These are phyloP conservation scores for Monilinia fructigena DNA, from an alignment of 2,329 filamentous ascomycete genomes.

Conservation along the genomic window DNA sequence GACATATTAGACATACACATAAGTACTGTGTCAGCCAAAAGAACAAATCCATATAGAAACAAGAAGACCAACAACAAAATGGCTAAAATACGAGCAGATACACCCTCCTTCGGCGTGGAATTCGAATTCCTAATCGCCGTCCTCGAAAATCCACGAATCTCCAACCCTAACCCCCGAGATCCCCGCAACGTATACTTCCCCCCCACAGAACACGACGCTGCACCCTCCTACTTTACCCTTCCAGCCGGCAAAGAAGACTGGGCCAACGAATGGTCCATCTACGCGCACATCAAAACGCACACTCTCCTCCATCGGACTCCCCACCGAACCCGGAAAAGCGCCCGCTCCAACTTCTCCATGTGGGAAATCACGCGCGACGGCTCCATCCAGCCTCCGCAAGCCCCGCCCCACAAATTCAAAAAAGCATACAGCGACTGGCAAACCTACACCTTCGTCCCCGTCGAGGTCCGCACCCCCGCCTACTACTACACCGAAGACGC, in stretches of 20 bases:
- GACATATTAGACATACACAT: not conserved
- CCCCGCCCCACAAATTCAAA: not conserved
- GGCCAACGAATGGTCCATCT: constrained; percentile 8
- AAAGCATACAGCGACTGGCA: not conserved
- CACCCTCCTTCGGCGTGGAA: constrained; percentile 35
- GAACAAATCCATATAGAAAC: not conserved
- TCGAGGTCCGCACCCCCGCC: constrained; percentile 32
- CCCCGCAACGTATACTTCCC: constrained; percentile 13
- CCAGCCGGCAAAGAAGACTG: not conserved
- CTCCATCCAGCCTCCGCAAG: not conserved
- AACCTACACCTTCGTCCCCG: constrained; percentile 17
- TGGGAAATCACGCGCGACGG: constrained; percentile 25
- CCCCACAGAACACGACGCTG: not conserved
- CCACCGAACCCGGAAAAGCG: not conserved
- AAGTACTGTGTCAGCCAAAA: not conserved
- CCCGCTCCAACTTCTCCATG: not conserved
- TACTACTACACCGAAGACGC: constrained; percentile 23
- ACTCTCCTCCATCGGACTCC: constrained; percentile 18
- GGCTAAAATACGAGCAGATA: not conserved
- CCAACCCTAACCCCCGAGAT: not conserved
- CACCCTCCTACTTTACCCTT: not conserved
- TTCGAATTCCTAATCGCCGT: constrained; percentile 29
- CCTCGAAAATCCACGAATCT: not conserved
- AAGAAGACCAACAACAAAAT: not conserved
- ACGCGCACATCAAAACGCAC: constrained; percentile 16